Percentiles rank a stretch among this genome's conserved stretches.
Evolutionary conservation across 192 early-diverging fungal genomes (phyloP).

Genomic region (Chytriomyces sp.): DNA sequence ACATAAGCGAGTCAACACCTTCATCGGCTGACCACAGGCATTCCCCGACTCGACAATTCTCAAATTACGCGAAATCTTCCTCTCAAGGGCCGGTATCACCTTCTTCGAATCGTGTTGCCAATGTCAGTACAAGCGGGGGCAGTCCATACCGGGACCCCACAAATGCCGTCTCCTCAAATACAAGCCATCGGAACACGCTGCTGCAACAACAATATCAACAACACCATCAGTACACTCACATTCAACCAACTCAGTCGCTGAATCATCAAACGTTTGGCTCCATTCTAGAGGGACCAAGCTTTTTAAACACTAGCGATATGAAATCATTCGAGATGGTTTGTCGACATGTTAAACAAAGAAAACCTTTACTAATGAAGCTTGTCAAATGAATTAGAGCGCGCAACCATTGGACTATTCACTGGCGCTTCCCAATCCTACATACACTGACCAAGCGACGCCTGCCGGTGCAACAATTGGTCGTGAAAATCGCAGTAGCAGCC

Average conservation of each 20-base stretch:
- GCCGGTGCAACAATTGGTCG: too few relatives aligned
- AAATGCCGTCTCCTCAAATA: background rate
- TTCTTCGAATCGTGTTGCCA: background rate
- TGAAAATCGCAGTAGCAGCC: too few relatives aligned
- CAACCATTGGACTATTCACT: conserved; percentile 24
- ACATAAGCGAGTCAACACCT: background rate
- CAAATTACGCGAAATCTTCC: too few relatives aligned
- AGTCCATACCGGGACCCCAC: background rate
- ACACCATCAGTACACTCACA: too few relatives aligned
- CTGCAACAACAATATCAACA: background rate
- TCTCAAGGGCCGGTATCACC: background rate
- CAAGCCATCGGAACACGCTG: background rate
- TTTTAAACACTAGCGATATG: conserved; percentile 26
- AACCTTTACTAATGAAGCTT: background rate
- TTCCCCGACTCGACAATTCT: too few relatives aligned
- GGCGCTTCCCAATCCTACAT: background rate
- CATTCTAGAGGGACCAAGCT: conserved; percentile 18
- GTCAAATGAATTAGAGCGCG: background rate
- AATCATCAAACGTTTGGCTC: conserved; percentile 8
- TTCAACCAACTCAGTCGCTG: too few relatives aligned
- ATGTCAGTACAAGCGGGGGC: background rate
- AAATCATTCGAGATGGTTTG: conserved; percentile 37
- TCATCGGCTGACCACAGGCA: background rate
- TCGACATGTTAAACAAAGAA: background rate
- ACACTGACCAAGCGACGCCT: too few relatives aligned